Evolutionary conservation across 129 eudicot species (phyloP).

Genomic region (Rutidosis leptorrhynchoides): DNA sequence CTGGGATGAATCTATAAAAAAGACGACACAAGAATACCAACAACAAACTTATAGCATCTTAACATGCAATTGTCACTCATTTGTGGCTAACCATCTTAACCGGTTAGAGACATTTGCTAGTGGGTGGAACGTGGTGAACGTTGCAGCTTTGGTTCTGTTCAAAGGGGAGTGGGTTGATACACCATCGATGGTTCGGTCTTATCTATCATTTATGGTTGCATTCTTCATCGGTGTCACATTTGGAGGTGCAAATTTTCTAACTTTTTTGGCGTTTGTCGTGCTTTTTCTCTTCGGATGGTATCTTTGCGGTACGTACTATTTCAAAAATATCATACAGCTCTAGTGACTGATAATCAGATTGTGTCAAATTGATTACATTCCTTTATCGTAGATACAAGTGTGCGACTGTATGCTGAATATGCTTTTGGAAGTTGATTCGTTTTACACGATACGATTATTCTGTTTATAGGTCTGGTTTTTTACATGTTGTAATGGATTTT

Average conservation of each 20-base stretch:
- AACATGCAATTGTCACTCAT: too few species aligned
- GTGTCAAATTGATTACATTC: conserved; percentile 6
- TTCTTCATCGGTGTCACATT: conserved; percentile 47
- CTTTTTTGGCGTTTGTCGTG: conserved; percentile 51
- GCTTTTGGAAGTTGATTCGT: conserved; percentile 5
- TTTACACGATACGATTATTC: conserved; percentile 3
- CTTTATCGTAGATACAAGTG: neutral
- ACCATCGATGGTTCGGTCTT: too few species aligned
- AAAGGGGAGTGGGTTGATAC: too few species aligned
- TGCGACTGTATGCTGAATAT: neutral
- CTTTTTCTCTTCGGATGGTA: too few species aligned
- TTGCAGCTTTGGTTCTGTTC: too few species aligned
- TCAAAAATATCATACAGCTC: conserved; percentile 52
- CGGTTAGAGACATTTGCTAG: too few species aligned
- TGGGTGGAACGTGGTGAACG: too few species aligned
- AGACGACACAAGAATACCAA: conserved; percentile 78
- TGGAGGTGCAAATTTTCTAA: conserved; percentile 65
- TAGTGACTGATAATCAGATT: conserved; percentile 18
- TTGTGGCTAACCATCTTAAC: too few species aligned
- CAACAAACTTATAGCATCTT: too few species aligned
- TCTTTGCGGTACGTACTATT: conserved; percentile 68
- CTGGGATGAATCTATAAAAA: conserved; percentile 66
- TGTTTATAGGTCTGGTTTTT: conserved; percentile 19
- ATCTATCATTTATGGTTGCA: conserved; percentile 54
- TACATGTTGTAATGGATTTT: conserved; percentile 20